phyloP scores from a whole-genome alignment of 1,284 basidiomycete genomes.

The Trichosporon sp. region DNA sequence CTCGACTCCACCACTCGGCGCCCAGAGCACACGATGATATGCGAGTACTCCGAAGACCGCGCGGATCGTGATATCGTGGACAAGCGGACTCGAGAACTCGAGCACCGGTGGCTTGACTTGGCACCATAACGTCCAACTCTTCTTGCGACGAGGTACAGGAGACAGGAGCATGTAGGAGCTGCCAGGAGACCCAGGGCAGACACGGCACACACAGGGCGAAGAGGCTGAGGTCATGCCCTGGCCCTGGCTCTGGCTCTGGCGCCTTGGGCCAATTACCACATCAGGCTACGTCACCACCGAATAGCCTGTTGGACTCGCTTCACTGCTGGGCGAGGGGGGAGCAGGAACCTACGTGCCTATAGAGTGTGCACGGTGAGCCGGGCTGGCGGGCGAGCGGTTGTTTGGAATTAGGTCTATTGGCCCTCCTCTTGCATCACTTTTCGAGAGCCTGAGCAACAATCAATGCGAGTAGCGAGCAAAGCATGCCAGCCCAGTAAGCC shows the following conservation, averaged over 20 bases:
- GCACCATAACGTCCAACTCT: too few relatives aligned
- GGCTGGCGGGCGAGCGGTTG: background rate
- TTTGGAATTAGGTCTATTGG: background rate
- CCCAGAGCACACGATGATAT: background rate
- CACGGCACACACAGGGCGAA: background rate
- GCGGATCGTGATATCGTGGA: too few relatives aligned
- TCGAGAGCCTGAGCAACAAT: background rate
- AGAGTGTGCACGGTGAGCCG: too few relatives aligned
- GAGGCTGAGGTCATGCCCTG: background rate
- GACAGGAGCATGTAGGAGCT: background rate
- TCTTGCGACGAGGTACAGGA: too few relatives aligned
- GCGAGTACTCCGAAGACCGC: background rate
- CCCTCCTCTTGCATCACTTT: background rate
- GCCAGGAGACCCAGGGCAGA: background rate
- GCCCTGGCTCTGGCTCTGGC: background rate
- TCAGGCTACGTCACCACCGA: conserved; percentile 3
- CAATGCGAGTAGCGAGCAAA: background rate
- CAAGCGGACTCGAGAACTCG: too few relatives aligned
- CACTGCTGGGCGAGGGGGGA: too few relatives aligned
- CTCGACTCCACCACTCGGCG: too few relatives aligned
- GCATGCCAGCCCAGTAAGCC: background rate
- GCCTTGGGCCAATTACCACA: conserved; percentile 1
- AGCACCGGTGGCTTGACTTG: background rate
- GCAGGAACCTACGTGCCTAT: too few relatives aligned
- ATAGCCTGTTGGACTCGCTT: background rate